These are phyloP conservation scores for Vicia sativa DNA, from an alignment of 306 rosid genomes.

Conservation along the genomic window DNA sequence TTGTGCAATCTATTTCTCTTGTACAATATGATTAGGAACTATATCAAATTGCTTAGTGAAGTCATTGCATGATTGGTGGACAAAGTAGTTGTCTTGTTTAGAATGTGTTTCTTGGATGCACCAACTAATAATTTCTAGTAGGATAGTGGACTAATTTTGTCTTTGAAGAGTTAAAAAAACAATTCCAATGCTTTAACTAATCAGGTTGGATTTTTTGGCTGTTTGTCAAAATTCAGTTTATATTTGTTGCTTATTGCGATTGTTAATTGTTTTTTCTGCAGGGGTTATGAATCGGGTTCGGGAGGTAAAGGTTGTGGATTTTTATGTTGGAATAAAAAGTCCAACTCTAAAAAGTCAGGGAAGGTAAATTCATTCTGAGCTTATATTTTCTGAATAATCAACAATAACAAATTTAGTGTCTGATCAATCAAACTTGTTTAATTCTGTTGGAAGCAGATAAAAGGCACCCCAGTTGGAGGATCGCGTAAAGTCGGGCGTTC, in stretches of 20 bases:
- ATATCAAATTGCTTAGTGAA: conserved; percentile 27
- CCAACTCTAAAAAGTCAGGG: conserved; percentile 57
- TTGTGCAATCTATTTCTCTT: conserved; percentile 22
- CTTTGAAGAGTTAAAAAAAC: background rate
- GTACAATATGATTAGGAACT: conserved; percentile 15
- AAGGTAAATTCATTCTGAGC: conserved; percentile 57
- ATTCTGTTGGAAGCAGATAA: conserved; percentile 53
- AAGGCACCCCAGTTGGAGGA: conserved; percentile 62
- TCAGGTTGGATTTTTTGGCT: background rate
- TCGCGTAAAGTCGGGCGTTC: conserved; percentile 55
- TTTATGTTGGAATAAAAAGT: conserved; percentile 73
- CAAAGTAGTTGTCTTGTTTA: conserved; percentile 18
- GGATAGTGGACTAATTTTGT: conserved; percentile 9
- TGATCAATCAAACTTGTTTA: conserved; percentile 20
- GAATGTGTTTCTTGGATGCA: conserved; percentile 25
- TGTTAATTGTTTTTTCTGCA: conserved; percentile 38
- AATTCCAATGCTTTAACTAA: conserved; percentile 11
- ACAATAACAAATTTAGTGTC: conserved; percentile 7
- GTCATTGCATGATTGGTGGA: conserved; percentile 31
- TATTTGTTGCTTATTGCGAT: conserved; percentile 18
- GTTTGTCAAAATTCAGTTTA: conserved; percentile 6
- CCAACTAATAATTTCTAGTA: conserved; percentile 31
- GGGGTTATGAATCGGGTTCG: conserved; percentile 84
- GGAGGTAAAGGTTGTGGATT: conserved; percentile 76
- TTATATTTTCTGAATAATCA: background rate